Evolutionary conservation across 768 basidiomycete species (phyloP).

Genomic region (Leccinum disarticulatum): DNA sequence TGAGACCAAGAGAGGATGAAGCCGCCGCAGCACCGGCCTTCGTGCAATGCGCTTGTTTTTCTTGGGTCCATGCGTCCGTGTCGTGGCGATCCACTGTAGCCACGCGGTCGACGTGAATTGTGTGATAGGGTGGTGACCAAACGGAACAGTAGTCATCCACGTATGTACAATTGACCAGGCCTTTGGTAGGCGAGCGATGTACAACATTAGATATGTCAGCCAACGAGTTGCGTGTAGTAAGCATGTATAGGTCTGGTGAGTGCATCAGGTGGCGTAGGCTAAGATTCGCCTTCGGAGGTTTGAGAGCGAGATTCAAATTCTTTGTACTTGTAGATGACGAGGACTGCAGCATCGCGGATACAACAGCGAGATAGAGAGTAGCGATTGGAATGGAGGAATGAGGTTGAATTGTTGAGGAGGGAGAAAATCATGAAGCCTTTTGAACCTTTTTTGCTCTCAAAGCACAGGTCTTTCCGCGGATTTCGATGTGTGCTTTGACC

Average conservation of each 20-base stretch:
- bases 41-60: constrained; percentile 10
- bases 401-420: neutral
- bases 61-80: constrained; percentile 22
- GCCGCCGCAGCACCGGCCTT: constrained; percentile 7
- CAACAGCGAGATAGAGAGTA: constrained; percentile 1
- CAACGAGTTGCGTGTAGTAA: constrained; percentile 7
- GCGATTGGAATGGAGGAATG: neutral
- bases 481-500: constrained; percentile 18
- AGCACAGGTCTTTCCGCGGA: constrained; percentile 6
- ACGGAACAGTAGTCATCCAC: constrained; percentile 2
- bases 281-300: constrained; percentile 4
- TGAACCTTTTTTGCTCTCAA: constrained; percentile 13
- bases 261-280: constrained; percentile 9
- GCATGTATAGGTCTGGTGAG: constrained; percentile 10
- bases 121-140: constrained; percentile 10
- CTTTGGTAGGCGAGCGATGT: neutral
- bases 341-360: constrained; percentile 8
- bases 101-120: constrained; percentile 21
- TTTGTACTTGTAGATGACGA: constrained; percentile 1
- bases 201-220: constrained; percentile 9
- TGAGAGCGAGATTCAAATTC: neutral
- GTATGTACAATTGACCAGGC: neutral
- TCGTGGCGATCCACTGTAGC: constrained; percentile 26
- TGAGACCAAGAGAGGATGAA: constrained; percentile 13
- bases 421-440: constrained; percentile 12